Evolutionary conservation across 1,284 basidiomycete species (phyloP).

Genomic region (Ceratobasidium sp.): DNA sequence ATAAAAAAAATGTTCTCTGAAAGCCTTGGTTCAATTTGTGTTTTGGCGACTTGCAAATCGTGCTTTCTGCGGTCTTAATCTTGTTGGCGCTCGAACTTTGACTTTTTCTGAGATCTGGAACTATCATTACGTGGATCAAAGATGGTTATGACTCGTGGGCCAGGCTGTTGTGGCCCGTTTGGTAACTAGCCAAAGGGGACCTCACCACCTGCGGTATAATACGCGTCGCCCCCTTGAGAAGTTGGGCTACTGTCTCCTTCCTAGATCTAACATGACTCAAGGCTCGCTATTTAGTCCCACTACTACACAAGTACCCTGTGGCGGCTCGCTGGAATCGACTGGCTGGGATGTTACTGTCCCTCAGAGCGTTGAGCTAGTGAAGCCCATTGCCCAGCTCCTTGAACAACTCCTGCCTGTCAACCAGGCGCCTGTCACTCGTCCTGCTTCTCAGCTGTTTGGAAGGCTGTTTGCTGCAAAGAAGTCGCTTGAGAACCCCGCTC

Average conservation of each 20-base stretch:
- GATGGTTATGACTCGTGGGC: neutral
- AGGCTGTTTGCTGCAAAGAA: neutral
- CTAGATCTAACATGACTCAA: conserved; percentile 16
- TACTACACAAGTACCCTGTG: conserved; percentile 14
- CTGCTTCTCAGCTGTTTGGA: conserved; percentile 16
- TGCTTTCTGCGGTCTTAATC: no score
- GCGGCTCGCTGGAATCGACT: neutral
- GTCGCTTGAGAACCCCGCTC: neutral
- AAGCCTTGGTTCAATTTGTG: no score
- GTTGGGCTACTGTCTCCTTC: neutral
- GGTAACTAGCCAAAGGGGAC: no score
- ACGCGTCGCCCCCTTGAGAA: no score
- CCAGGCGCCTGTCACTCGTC: neutral
- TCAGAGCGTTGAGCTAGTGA: conserved; percentile 1
- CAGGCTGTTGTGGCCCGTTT: conserved; percentile 8
- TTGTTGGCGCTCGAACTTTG: no score
- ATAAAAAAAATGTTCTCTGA: no score
- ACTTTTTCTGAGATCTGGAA: no score
- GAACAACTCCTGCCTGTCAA: conserved; percentile 14
- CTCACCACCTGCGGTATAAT: no score
- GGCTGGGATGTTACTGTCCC: conserved; percentile 36
- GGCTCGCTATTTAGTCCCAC: conserved; percentile 32
- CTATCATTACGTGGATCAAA: no score
- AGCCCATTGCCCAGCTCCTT: conserved; percentile 13
- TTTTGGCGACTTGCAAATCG: no score